These are phyloP conservation scores for Metschnikowia lochheadii DNA, from an alignment of 805 yeast genomes.

Conservation along the genomic window DNA sequence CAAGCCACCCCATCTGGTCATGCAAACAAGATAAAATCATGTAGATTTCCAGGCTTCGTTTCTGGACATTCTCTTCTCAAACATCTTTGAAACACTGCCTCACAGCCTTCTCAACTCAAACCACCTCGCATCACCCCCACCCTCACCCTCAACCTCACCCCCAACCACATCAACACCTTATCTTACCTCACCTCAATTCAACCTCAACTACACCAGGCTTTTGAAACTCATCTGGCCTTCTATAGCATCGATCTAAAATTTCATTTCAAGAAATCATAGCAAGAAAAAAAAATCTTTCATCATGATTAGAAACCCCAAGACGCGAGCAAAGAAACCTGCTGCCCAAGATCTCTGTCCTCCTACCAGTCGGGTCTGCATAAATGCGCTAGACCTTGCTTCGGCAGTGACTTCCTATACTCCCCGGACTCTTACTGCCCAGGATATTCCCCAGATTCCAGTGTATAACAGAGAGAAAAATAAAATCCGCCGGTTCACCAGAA, in stretches of 20 bases:
- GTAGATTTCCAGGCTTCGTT: neutral
- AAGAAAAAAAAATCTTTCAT: neutral
- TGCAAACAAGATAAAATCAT: neutral
- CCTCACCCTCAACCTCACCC: too few species aligned
- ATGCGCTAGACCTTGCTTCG: constrained; percentile 23
- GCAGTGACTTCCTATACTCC: constrained; percentile 30
- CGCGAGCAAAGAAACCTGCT: constrained; percentile 1
- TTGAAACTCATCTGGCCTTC: too few species aligned
- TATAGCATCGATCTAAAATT: too few species aligned
- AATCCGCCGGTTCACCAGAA: constrained; percentile 17
- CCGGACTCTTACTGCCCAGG: constrained; percentile 16
- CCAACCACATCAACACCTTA: too few species aligned
- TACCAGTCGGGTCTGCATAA: constrained; percentile 3
- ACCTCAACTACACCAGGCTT: too few species aligned
- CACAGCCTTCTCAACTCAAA: too few species aligned
- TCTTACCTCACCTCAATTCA: too few species aligned
- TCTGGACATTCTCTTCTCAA: neutral
- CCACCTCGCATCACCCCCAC: too few species aligned
- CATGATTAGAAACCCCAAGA: constrained; percentile 9
- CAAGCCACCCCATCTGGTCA: constrained; percentile 3
- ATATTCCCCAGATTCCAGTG: constrained; percentile 28
- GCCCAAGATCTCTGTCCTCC: constrained; percentile 6
- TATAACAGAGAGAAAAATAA: constrained; percentile 20
- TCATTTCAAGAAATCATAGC: too few species aligned
- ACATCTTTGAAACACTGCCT: neutral